Evolutionary conservation across 495 filamentous ascomycete species (phyloP).

Genomic region (Talaromyces wortmannii): DNA sequence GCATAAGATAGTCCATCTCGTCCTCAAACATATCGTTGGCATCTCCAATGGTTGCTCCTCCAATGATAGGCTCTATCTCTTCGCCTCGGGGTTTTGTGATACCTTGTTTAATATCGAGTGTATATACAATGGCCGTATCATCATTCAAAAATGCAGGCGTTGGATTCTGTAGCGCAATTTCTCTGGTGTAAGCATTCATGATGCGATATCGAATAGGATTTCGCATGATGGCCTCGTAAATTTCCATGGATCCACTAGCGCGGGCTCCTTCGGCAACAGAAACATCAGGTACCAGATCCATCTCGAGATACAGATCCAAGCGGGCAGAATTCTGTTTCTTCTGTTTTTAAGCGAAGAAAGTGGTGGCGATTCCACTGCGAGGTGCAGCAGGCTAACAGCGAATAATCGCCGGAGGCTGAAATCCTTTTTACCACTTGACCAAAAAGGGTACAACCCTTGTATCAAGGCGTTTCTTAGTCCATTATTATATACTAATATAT

Average conservation of each 20-base stretch:
- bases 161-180: slow-evolving; percentile 9
- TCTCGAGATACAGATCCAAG: slow-evolving; percentile 18
- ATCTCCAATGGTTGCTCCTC: background rate
- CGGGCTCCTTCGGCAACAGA: slow-evolving; percentile 22
- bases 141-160: slow-evolving; percentile 13
- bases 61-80: background rate
- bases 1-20: background rate
- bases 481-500: no score
- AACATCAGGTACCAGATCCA: slow-evolving; percentile 20
- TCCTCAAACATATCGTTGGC: background rate
- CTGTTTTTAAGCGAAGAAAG: background rate
- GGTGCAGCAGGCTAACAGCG: no score
- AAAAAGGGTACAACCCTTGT: no score
- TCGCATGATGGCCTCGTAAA: slow-evolving; percentile 18
- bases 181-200: slow-evolving; percentile 21
- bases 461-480: no score
- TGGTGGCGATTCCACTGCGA: no score
- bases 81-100: background rate
- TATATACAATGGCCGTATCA: slow-evolving; percentile 16
- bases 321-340: no score
- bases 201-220: slow-evolving; percentile 12
- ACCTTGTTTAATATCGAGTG: background rate
- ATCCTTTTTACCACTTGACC: no score
- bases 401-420: no score
- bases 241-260: slow-evolving; percentile 11